Percentiles rank a stretch among this genome's conserved stretches.
phyloP scores from a whole-genome alignment of 2,329 filamentous ascomycete species.

The Zymoseptoria crescenta region DNA sequence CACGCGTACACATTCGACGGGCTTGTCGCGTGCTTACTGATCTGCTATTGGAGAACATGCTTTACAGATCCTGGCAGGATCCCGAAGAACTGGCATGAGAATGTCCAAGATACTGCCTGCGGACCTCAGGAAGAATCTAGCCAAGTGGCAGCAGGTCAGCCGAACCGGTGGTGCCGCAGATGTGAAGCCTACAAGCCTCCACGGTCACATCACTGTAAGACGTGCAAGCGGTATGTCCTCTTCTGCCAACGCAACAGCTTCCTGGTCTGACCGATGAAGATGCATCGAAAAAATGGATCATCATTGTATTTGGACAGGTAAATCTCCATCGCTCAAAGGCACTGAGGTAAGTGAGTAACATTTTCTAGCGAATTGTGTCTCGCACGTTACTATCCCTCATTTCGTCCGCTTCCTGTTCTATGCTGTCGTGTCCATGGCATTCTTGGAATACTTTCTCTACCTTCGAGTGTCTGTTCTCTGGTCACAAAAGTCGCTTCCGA shows the following conservation, averaged over 20 bases:
- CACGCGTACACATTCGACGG: conserved; percentile 60
- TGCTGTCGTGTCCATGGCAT: conserved; percentile 54
- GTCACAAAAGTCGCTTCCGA: conserved; percentile 57
- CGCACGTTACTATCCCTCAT: conserved; percentile 71
- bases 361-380: conserved; percentile 88
- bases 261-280: conserved; percentile 7
- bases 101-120: conserved; percentile 20
- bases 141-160: conserved; percentile 19
- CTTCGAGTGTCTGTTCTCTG: conserved; percentile 54
- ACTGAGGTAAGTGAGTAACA: too few species aligned
- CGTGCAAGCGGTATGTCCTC: conserved; percentile 52
- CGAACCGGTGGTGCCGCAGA: conserved; percentile 63
- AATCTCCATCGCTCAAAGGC: too few species aligned
- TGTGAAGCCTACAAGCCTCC: conserved; percentile 68
- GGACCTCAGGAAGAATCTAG: conserved; percentile 5
- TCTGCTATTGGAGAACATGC: conserved; percentile 61
- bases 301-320: conserved; percentile 86
- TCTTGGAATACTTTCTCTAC: conserved; percentile 55
- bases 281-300: conserved; percentile 31
- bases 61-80: conserved; percentile 51
- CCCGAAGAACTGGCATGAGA: conserved; percentile 36
- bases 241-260: neutral
- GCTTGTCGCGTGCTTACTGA: conserved; percentile 56
- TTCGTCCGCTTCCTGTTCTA: conserved; percentile 72
- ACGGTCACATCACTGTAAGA: conserved; percentile 72